Base-by-base conservation (phyloP, 495 filamentous ascomycete species). In the Aspergillus baeticus region DNA sequence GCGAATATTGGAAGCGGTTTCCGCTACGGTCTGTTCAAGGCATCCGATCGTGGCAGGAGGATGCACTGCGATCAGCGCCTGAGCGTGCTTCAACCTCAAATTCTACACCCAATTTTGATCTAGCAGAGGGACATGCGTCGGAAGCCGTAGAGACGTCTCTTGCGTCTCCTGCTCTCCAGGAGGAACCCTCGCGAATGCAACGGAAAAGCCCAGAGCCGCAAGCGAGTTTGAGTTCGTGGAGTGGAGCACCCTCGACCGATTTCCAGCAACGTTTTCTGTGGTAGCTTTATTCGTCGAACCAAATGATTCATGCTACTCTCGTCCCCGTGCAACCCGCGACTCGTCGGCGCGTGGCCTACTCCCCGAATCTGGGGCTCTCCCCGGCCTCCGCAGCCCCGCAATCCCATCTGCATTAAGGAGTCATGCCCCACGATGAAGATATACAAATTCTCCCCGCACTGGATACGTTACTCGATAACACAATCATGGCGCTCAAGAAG, bases 211-310 rank as follows among this genome's bases (percentile, higher is more conserved):
- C 51, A 34, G 43, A 26, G 33, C 46, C 10, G 21, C 51, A 29
- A 23, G 35, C 36, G 41, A 55, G 18, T 22, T 42, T 55, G 31
- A 72, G 62, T 47, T 48, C 53, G 5, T 74, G 71, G 73, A 62
- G 63, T 37, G 73, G 60, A 37, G 71, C 70, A 10, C 71, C 73
- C 2, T 65, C 70, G 1, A 55, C 62, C 20, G 64, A 63, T 17
- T 76, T 76, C 52, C 70, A 76, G 54, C 59, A 64, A 13, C 63
- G 65, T 20, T 76, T 75, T 59, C 62, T 73, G 11, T 76, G 73
- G 71, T 76, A 60, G 45, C 7, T 2, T 10, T n/a, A 14, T 43
- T 20, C 38, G 10, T 21, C 14, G 11, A 11, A 45, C 10, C 13
- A 13, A 20, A 45, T 23, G 20, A 45, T 20, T 45, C 18, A 3